Base-by-base conservation (phyloP, 1,139 yeast species). In the Protomyces arabidopsidicola region DNA sequence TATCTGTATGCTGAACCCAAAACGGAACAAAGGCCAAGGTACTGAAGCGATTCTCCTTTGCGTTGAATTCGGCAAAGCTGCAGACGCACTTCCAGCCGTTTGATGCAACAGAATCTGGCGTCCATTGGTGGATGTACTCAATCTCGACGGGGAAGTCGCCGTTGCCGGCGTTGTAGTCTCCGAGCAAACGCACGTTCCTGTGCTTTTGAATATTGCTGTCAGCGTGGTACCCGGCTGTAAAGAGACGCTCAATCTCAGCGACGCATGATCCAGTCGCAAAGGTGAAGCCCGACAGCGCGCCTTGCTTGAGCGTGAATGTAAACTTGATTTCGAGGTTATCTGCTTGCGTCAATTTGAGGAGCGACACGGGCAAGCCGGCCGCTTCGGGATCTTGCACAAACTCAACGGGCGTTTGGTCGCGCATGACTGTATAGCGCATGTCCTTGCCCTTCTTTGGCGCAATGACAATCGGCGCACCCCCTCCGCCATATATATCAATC, bases 51-150 rank as follows among this genome's bases (percentile, higher is more conserved):
- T 77, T 78, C 22, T 73, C 73, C n/a, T 73, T 70, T 63, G 75
- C 76, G 66, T 71, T 75, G 67, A 77, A 77, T 65, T 77, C 79
- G 12, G 78, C 78, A 65, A 77, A 77, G 9, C 69, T 60, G 60
- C 70, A 68, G 16, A 68, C 63, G 51, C 63, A 67, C 38, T 67
- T 55, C 70, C 70, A 60, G 27, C 63, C 63, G n/a, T 52, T 54
- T n/a, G 53, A 48, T 16, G 51, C 39, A 38, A 55, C 36, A 9
- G 62, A 38, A 39, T 58, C 62, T 5, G 63, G 63, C n/a, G 54
- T 20, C 63, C 63, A 60, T 9, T 53, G 20, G 45, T 55, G 53
- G n/a, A 38, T 36, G 22, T 53, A 60, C 42, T 60, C 57, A 10
- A 60, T 22, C 54, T 60, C 63, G 20, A 27, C 36, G 14, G 35